phyloP scores from a whole-genome alignment of 2,329 filamentous ascomycete genomes.

The Lasiodiplodia gonubiensis region DNA sequence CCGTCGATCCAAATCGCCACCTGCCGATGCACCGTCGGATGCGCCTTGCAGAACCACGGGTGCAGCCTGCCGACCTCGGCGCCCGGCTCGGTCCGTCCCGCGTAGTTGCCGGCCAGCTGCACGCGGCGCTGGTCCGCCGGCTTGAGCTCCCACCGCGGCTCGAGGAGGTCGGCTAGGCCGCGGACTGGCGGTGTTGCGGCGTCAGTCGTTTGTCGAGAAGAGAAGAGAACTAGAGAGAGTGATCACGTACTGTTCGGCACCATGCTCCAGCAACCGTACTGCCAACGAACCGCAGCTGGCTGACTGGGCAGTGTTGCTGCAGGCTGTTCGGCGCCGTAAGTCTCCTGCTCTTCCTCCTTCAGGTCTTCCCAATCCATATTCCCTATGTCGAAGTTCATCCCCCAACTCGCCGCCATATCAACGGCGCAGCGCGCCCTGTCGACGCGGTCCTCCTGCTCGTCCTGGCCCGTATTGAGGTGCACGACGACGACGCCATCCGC shows the following conservation, averaged over 20 bases:
- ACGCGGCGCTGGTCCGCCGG: background rate
- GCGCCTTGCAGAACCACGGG: background rate
- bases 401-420: background rate
- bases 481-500: background rate
- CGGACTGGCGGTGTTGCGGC: background rate
- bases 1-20: background rate
- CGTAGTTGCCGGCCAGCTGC: background rate
- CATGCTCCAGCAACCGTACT: background rate
- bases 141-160: background rate
- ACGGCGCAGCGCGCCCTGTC: background rate
- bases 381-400: background rate
- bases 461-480: background rate
- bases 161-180: background rate
- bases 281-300: background rate
- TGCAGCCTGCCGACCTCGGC: background rate
- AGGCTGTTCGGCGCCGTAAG: background rate
- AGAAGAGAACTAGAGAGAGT: background rate
- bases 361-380: conserved; percentile 8
- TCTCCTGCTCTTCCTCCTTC: background rate
- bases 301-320: background rate
- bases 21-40: background rate
- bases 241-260: background rate
- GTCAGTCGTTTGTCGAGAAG: background rate
- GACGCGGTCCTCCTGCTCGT: background rate
- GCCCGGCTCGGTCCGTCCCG: background rate